phyloP scores from a whole-genome alignment of 805 yeast genomes.

The Sugiyamaella chiloensis region DNA sequence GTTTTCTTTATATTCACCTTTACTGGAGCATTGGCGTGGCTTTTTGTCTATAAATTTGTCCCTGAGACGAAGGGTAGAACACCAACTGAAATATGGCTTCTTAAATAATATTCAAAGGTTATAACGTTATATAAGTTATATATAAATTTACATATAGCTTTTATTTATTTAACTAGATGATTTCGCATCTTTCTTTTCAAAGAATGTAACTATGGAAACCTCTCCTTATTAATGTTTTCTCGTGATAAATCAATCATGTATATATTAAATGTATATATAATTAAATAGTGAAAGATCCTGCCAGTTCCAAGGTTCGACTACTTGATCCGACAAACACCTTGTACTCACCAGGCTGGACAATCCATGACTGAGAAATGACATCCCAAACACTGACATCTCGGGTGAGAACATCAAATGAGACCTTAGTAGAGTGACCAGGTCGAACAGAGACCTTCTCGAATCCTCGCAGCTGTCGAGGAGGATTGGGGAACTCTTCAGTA shows the following conservation, averaged over 20 bases:
- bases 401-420: conserved; percentile 45
- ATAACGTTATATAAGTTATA: too few species aligned
- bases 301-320: conserved; percentile 20
- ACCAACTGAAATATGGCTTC: not conserved
- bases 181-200: too few species aligned
- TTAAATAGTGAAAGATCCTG: conserved; percentile 17
- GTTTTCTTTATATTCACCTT: conserved; percentile 64
- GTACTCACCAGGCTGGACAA: conserved; percentile 54
- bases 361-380: conserved; percentile 53
- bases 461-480: conserved; percentile 53
- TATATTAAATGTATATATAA: not conserved
- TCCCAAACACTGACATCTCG: conserved; percentile 60
- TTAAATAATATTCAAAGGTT: too few species aligned
- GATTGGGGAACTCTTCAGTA: conserved; percentile 46
- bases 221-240: too few species aligned
- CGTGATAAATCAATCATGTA: too few species aligned
- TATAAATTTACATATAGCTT: too few species aligned
- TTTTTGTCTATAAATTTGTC: conserved; percentile 46
- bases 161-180: too few species aligned
- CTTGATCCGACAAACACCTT: conserved; percentile 47
- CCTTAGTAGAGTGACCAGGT: conserved; percentile 39
- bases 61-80: conserved; percentile 76
- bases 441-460: conserved; percentile 51
- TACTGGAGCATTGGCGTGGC: conserved; percentile 25
- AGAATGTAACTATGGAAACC: too few species aligned